Evolutionary conservation across 306 rosid genomes (phyloP), one percentile per base, ranked within the genome.

Genomic region (Senna siamea): DNA sequence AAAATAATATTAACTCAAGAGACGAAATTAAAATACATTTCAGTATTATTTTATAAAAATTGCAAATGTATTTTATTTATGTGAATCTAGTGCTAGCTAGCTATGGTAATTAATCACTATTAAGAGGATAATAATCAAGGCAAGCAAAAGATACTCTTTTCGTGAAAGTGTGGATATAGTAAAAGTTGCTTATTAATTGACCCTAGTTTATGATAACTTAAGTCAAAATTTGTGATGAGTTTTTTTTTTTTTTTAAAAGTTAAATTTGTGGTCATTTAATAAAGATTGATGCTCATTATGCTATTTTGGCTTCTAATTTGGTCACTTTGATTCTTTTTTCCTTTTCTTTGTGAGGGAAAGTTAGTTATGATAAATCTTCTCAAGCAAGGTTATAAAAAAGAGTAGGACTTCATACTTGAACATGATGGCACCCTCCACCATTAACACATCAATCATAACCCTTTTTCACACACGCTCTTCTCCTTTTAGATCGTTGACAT

Each of bases 381-480:
- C 23, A 79, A 73, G 68, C 58, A 80, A 83, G 77, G 9, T 72
- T 76, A 56, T 67, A 13, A 46, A 67, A 35, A 78, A 75, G 73
- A 51, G 32, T 14, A 55, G 10, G 32, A 23, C 57, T 70, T 65
- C 74, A 48, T 64, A 17, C 71, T 73, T 56, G 37, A 30, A 20
- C 56, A 80, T 83, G 58, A 83, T 83, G 75, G 72, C 81, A 83
- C 69, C 82, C n/a, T 73, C 87, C 84, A 76, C 82, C 60, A 68
- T 62, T 18, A 63, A 50, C 77, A 80, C 82, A 72, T 55, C 59
- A 78, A 83, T 83, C 84, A 83, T 83, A 47, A 23, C 72, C 75
- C 82, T 55, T 83, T 80, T 79, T 73, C 82, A 13, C 69, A 73
- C 82, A 55, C 50, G 84, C 77, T 76, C 71, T 4, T 10, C 30